Base-by-base conservation (phyloP, 2,329 filamentous ascomycete species). In the Fusarium chlamydosporum region DNA sequence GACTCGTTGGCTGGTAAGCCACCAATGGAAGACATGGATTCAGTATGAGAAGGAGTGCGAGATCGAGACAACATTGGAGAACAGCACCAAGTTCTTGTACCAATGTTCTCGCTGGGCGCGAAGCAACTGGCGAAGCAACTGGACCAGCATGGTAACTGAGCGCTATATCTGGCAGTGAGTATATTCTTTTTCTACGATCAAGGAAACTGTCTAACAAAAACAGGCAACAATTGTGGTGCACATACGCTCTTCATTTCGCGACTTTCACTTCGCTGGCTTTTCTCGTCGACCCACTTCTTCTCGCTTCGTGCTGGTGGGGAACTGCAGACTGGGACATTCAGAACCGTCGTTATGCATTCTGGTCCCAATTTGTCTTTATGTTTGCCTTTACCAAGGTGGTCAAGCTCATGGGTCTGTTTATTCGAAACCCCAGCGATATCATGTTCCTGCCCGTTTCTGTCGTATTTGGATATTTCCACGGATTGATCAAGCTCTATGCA, bases 81-180 rank as follows among this genome's bases (percentile, higher is more conserved):
- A 95, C 78, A 91, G 94, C 77, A 84, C 86, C 58, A 96, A 94
- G 76, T 98, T 97, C 76, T 83, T 98, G 68, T 95, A 93, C 77
- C 95, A 98, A 81, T 98, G 95, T 80, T 89, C 95, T 46, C 88
- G 95, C 47, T 98, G 95, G 95, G 94, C 96, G 42, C 90, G 95
- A 75, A 97, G 94, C 84, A 98, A 98, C 81, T 98, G 95, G 95
- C 88, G 95, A 77, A 97, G 94, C 83, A 98, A 98, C 80, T 90
- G 93, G 80, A 97, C 93, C 53, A 97, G 93, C 79, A 85, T 97
- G 76, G 86, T 95, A 69, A 88, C 88, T 68, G 95, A 97, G 81
- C 85, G 91, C 77, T 88, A 93, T 76, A 92, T 97, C 75, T 93
- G 92, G 89, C 89, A 82, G 94, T 97, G 86, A 90, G 93, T 89